Evolutionary conservation across 176 grass and related monocot genomes (phyloP).

Genomic region (Stipa capillata): DNA sequence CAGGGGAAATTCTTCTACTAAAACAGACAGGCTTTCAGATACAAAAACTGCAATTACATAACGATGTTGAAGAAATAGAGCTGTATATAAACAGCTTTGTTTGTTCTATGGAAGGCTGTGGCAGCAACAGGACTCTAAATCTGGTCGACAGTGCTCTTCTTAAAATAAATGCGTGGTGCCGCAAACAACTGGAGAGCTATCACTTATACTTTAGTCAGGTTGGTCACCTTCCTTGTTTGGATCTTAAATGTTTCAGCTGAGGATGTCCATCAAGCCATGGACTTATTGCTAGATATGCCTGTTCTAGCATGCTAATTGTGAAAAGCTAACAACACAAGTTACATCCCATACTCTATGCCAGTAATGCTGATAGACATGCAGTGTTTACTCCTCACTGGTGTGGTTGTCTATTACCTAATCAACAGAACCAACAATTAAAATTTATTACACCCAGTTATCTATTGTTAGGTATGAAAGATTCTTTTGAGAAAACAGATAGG

Average conservation of each 20-base stretch:
- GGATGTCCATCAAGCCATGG: background rate
- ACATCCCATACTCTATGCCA: background rate
- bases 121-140: slow-evolving; percentile 37
- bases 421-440: background rate
- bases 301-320: background rate
- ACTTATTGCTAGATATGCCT: background rate
- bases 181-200: slow-evolving; percentile 64
- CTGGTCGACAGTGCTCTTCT: slow-evolving; percentile 51
- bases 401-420: background rate
- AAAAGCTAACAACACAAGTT: background rate
- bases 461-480: background rate
- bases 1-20: slow-evolving; percentile 61
- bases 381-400: background rate
- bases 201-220: slow-evolving; percentile 82
- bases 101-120: slow-evolving; percentile 50
- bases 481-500: no score
- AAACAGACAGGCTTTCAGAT: slow-evolving; percentile 50
- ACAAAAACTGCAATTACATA: slow-evolving; percentile 37
- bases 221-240: slow-evolving; percentile 6
- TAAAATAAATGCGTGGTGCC: slow-evolving; percentile 61
- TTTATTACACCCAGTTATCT: background rate
- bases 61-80: slow-evolving; percentile 39
- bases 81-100: slow-evolving; percentile 62
- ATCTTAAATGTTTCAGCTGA: background rate
- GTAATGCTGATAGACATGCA: background rate